A percentile compares a stretch with the other conserved stretches of the same genome.
These are phyloP conservation scores for Xylaria arbuscula DNA, from an alignment of 2,329 filamentous ascomycete species.

Conservation along the genomic window DNA sequence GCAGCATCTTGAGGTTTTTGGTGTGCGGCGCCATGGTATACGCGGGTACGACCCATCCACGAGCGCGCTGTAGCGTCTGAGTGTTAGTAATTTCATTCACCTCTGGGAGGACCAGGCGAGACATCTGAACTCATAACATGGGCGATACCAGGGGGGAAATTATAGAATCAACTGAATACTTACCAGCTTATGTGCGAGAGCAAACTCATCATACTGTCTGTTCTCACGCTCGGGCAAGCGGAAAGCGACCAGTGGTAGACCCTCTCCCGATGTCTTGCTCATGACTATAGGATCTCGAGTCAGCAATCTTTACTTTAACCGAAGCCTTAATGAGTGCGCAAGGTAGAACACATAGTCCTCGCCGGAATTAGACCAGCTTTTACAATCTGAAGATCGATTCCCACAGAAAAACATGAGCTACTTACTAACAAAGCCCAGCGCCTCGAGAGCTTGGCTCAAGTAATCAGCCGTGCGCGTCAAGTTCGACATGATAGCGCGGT, in stretches of 20 bases:
- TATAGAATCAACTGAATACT: not conserved
- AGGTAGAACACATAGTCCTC: not conserved
- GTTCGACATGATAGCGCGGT: conserved; percentile 93
- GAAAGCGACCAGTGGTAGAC: conserved; percentile 91
- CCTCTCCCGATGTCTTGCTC: conserved; percentile 79
- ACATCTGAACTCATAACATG: not conserved
- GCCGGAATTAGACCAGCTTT: not conserved
- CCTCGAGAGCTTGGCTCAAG: conserved; percentile 76
- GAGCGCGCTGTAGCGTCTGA: conserved; percentile 63
- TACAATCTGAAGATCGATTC: not conserved
- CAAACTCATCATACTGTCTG: conserved; percentile 77
- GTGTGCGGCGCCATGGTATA: conserved; percentile 97
- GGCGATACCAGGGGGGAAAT: not conserved
- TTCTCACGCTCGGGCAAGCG: conserved; percentile 71
- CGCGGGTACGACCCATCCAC: conserved; percentile 93
- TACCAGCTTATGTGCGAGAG: conserved; percentile 80
- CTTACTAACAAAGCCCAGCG: conserved; percentile 77
- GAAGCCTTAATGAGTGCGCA: not conserved
- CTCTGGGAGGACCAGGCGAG: not conserved
- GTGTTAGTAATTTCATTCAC: conserved; percentile 12
- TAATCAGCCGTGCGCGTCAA: conserved; percentile 91
- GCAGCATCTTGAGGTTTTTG: conserved; percentile 86
- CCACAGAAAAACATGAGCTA: not conserved
- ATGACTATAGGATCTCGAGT: conserved; percentile 63
- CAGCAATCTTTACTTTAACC: not conserved